These are phyloP conservation scores for Debaryomyces subglobosus DNA, from an alignment of 1,139 yeast species.

Conservation along the genomic window DNA sequence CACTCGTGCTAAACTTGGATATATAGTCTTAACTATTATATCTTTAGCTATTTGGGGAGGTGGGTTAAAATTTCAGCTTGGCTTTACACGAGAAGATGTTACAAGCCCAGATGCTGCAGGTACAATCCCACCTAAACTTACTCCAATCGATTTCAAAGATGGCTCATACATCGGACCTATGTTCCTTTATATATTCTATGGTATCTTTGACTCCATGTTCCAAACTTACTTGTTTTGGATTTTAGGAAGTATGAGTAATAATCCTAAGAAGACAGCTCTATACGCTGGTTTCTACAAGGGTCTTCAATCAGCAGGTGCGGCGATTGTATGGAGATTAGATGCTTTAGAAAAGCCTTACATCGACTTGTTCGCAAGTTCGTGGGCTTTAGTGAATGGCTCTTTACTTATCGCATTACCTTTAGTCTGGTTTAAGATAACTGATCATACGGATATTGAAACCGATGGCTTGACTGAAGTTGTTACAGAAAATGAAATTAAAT, in stretches of 20 bases:
- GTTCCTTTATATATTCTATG: slow-evolving; percentile 64
- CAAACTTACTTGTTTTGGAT: slow-evolving; percentile 60
- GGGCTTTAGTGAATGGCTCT: slow-evolving; percentile 59
- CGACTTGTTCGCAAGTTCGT: slow-evolving; percentile 52
- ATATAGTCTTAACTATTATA: slow-evolving; percentile 40
- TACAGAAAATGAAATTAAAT: slow-evolving; percentile 29
- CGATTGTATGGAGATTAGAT: slow-evolving; percentile 63
- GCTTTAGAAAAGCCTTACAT: slow-evolving; percentile 44
- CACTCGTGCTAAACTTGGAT: slow-evolving; percentile 51
- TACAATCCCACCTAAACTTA: slow-evolving; percentile 17
- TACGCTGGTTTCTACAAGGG: slow-evolving; percentile 68
- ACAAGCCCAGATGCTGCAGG: slow-evolving; percentile 8
- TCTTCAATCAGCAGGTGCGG: slow-evolving; percentile 66
- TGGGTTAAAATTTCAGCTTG: slow-evolving; percentile 55
- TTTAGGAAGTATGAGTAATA: slow-evolving; percentile 60
- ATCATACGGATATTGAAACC: slow-evolving; percentile 45
- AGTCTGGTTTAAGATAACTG: slow-evolving; percentile 46
- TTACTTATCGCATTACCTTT: slow-evolving; percentile 44
- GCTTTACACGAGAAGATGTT: slow-evolving; percentile 46
- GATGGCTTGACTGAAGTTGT: slow-evolving; percentile 35
- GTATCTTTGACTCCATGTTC: slow-evolving; percentile 59
- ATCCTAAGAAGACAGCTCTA: slow-evolving; percentile 57
- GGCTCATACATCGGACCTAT: slow-evolving; percentile 57
- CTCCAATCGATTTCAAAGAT: slow-evolving; percentile 49
- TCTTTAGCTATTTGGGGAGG: slow-evolving; percentile 65